phyloP scores from a whole-genome alignment of 257 asterid species.

The Solanum pennellii region DNA sequence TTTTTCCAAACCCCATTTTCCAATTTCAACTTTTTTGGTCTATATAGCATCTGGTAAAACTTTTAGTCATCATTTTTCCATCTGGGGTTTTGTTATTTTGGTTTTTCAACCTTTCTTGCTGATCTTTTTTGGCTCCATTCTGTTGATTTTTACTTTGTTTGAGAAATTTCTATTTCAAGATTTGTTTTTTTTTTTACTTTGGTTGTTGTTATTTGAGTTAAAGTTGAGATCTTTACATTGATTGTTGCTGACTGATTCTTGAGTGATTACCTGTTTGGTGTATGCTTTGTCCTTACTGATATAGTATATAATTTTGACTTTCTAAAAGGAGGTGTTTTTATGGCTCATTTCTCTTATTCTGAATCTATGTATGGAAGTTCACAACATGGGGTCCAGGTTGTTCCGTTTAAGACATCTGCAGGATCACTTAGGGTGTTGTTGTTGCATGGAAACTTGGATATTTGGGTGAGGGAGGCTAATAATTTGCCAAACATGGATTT shows the following conservation, averaged over 20 bases:
- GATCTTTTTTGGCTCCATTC: not conserved
- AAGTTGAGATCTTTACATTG: not conserved
- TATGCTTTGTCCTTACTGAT: not conserved
- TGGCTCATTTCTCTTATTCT: slow-evolving; percentile 38
- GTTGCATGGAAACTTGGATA: slow-evolving; percentile 81
- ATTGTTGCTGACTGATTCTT: not conserved
- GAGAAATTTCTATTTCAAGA: not conserved
- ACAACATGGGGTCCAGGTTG: slow-evolving; percentile 41
- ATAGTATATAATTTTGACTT: slow-evolving; percentile 1
- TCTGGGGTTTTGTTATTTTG: not conserved
- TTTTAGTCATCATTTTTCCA: not conserved
- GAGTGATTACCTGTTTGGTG: not conserved
- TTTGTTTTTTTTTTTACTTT: not conserved
- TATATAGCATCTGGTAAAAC: not conserved
- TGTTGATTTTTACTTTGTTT: not conserved
- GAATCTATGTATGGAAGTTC: slow-evolving; percentile 45
- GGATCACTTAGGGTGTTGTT: slow-evolving; percentile 34
- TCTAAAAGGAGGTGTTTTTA: not conserved
- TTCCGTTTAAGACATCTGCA: slow-evolving; percentile 60
- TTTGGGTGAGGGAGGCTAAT: slow-evolving; percentile 60
- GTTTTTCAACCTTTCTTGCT: not conserved
- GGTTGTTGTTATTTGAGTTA: not conserved
- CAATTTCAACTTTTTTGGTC: not conserved
- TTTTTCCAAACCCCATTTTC: not conserved
- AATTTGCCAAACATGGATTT: slow-evolving; percentile 83